Percentiles rank a stretch among this genome's conserved stretches.
These are phyloP conservation scores for Kodamaea fungicola DNA, from an alignment of 1,139 yeast species.

Conservation along the genomic window DNA sequence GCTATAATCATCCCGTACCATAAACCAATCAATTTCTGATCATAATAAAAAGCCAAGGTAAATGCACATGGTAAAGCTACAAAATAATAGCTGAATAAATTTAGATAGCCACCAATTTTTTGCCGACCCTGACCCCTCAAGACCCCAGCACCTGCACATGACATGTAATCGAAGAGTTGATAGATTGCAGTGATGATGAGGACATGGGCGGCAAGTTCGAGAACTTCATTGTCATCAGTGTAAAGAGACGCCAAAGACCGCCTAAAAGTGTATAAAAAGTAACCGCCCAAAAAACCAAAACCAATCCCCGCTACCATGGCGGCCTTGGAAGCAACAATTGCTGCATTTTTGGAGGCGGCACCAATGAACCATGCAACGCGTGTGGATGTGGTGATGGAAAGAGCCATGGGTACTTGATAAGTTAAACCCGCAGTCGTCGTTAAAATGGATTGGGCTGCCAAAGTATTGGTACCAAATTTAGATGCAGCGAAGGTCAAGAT, in stretches of 20 bases:
- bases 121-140: slow-evolving; percentile 70
- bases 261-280: slow-evolving; percentile 37
- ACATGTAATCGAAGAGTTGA: slow-evolving; percentile 54
- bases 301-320: slow-evolving; percentile 38
- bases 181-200: slow-evolving; percentile 55
- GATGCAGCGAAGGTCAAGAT: slow-evolving; percentile 60
- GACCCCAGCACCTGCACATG: slow-evolving; percentile 57
- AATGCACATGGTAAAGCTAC: slow-evolving; percentile 60
- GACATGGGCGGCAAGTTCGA: slow-evolving; percentile 47
- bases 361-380: slow-evolving; percentile 78
- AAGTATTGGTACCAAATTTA: slow-evolving; percentile 58
- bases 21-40: slow-evolving; percentile 48
- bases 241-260: slow-evolving; percentile 43
- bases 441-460: slow-evolving; percentile 73
- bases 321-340: slow-evolving; percentile 41
- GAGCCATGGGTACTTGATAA: slow-evolving; percentile 73
- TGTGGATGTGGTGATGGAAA: slow-evolving; percentile 71
- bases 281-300: slow-evolving; percentile 42
- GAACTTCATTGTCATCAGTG: slow-evolving; percentile 48
- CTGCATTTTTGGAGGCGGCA: slow-evolving; percentile 55
- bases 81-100: slow-evolving; percentile 53
- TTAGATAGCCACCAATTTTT: slow-evolving; percentile 58
- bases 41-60: slow-evolving; percentile 45
- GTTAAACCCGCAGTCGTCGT: slow-evolving; percentile 65
- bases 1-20: slow-evolving; percentile 66